Evolutionary conservation across 306 rosid genomes (phyloP).

Genomic region (Prinsepia uniflora): DNA sequence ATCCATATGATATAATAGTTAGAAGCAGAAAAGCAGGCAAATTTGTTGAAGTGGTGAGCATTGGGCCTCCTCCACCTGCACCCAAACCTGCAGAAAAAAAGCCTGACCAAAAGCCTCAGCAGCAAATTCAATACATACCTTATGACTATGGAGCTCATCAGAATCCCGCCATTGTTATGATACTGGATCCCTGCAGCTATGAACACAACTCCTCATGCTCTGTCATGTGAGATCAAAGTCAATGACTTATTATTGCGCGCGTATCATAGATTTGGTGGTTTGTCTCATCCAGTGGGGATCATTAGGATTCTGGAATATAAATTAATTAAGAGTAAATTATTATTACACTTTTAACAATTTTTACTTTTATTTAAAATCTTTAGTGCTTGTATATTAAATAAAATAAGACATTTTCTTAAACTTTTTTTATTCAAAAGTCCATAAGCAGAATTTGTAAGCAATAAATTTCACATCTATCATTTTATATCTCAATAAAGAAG

Average conservation of each 20-base stretch:
- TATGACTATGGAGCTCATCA: slow-evolving; percentile 21
- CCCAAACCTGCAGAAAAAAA: slow-evolving; percentile 37
- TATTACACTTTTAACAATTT: too few relatives aligned
- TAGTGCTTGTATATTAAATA: too few relatives aligned
- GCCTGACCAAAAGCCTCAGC: slow-evolving; percentile 17
- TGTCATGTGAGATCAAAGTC: slow-evolving; percentile 23
- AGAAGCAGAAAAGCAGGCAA: slow-evolving; percentile 47
- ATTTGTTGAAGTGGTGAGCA: slow-evolving; percentile 43
- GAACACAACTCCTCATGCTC: slow-evolving; percentile 47
- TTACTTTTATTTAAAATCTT: too few relatives aligned
- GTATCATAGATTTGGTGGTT: not conserved
- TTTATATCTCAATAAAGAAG: too few relatives aligned
- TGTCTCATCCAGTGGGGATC: not conserved
- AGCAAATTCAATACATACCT: slow-evolving; percentile 3
- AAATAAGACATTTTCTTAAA: too few relatives aligned
- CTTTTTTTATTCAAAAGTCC: too few relatives aligned
- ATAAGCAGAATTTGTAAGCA: too few relatives aligned
- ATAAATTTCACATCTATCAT: too few relatives aligned
- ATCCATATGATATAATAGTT: slow-evolving; percentile 52
- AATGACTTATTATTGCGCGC: not conserved
- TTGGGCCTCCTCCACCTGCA: slow-evolving; percentile 57
- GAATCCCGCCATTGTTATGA: slow-evolving; percentile 11
- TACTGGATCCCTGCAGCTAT: slow-evolving; percentile 14
- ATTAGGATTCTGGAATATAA: too few relatives aligned
- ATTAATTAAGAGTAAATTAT: too few relatives aligned